A percentile compares a stretch with the other conserved stretches of the same genome.
phyloP scores from a whole-genome alignment of 2,329 filamentous ascomycete genomes.

The Monascus ruber region DNA sequence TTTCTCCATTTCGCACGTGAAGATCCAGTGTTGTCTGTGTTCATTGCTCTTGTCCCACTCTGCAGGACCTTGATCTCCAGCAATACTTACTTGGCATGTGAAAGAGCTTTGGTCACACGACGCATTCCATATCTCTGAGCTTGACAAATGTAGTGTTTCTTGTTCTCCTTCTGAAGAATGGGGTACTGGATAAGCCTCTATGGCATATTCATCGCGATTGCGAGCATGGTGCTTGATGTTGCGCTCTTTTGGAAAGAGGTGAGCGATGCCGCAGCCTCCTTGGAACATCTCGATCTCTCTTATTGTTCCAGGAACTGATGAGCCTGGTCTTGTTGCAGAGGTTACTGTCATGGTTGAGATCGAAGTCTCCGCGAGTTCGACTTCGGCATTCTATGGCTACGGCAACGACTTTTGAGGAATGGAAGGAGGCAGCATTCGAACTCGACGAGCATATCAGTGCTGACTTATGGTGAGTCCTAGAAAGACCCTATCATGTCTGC shows the following conservation, averaged over 20 bases:
- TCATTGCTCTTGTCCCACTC: no score
- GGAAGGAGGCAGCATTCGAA: conserved; percentile 71
- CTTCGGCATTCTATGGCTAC: conserved; percentile 55
- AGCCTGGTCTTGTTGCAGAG: conserved; percentile 40
- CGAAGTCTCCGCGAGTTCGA: conserved; percentile 52
- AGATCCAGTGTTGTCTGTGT: no score
- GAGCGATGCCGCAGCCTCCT: not conserved
- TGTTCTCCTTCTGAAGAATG: conserved; percentile 5
- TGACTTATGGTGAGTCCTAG: conserved; percentile 56
- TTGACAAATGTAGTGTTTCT: no score
- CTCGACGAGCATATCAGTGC: conserved; percentile 73
- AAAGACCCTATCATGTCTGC: not conserved
- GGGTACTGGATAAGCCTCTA: conserved; percentile 14
- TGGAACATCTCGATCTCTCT: not conserved
- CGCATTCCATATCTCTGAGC: not conserved
- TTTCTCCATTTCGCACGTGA: no score
- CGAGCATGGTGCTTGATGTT: conserved; percentile 51
- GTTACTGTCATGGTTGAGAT: conserved; percentile 55
- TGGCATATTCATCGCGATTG: conserved; percentile 29
- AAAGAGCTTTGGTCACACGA: conserved; percentile 5
- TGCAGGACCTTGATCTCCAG: no score
- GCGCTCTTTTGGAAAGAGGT: conserved; percentile 53
- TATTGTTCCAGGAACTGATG: not conserved
- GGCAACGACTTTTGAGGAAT: conserved; percentile 67
- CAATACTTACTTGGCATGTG: conserved; percentile 9